Base-by-base conservation (phyloP, 202 grass and related monocot genomes). In the Eragrostis tef region DNA sequence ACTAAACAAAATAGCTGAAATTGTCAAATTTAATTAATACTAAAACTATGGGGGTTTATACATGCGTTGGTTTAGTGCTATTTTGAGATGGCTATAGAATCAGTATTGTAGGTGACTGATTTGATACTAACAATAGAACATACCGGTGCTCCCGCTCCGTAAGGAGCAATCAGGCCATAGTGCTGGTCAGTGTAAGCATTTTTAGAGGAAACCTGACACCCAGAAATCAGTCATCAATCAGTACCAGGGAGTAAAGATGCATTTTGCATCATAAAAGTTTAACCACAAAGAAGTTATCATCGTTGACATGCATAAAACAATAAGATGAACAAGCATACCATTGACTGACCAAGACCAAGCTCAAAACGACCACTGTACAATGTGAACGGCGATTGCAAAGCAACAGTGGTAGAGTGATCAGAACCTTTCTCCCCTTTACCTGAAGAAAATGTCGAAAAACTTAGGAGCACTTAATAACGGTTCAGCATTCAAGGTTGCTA, bases 261-360 rank as follows among this genome's bases (percentile, higher is more conserved):
- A 73, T 59, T 60, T 44, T 41, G 2, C 66, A 45, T 16, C 34
- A 12, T 45, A 56, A 79, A 73, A 58, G 17, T 69, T 57, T 74
- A 79, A 67, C 17, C 48, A 72, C n/a, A 68, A 73, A 64, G 15
- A 47, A 26, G 44, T 24, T 21, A 25, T 25, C 21, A 21, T 49
- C 62, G 60, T 57, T 42, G 3, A 71, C 25, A 66, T 12, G 9
- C 29, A 45, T 53, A 45, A 61, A 73, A 42, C 44, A 81, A 73
- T 10, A 27, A 62, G 11, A 63, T 3, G 31, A 34, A 36, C 45
- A 61, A 17, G 8, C 85, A 39, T 75, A 97, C 94, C 94, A 85
- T 57, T 58, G 92, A 86, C 22, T 94, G 94, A 75, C 81, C 88
- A 61, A 92, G 82, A 59, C 85, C 94, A 79, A 90, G 42, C 76